Conservation (phyloP, 495 filamentous ascomycete genomes). For the Aspergillus homomorphus region DNA sequence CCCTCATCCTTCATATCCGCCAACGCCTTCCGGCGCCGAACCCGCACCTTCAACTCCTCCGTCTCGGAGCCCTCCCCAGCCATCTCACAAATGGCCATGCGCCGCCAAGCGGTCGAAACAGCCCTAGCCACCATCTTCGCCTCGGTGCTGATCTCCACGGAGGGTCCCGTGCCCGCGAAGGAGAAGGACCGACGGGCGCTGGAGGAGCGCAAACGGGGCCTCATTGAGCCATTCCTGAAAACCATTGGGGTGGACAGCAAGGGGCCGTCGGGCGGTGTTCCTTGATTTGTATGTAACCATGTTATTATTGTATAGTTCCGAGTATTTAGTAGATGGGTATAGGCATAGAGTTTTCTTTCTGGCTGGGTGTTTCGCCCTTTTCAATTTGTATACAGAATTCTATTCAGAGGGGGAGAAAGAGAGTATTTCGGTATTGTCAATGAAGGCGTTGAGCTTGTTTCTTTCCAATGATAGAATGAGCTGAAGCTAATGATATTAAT, state of each 20-base stretch:
- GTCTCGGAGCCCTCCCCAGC: not conserved
- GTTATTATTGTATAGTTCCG: not conserved
- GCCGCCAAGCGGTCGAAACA: slow-evolving; percentile 38
- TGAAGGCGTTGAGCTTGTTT: too few relatives aligned
- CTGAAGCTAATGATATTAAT: too few relatives aligned
- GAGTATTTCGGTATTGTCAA: too few relatives aligned
- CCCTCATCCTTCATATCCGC: slow-evolving; percentile 33
- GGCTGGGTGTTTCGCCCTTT: too few relatives aligned
- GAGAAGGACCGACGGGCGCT: slow-evolving; percentile 42
- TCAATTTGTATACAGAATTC: too few relatives aligned
- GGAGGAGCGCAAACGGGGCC: slow-evolving; percentile 39
- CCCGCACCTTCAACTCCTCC: slow-evolving; percentile 19
- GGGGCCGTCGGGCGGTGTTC: slow-evolving; percentile 38
- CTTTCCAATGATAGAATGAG: too few relatives aligned
- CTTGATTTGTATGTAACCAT: slow-evolving; percentile 4
- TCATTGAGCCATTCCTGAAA: slow-evolving; percentile 47
- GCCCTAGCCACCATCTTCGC: slow-evolving; percentile 34
- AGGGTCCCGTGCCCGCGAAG: slow-evolving; percentile 31
- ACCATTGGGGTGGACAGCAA: slow-evolving; percentile 40
- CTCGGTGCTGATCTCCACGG: slow-evolving; percentile 33
- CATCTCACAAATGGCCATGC: slow-evolving; percentile 17
- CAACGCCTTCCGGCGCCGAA: slow-evolving; percentile 34
- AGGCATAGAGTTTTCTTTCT: too few relatives aligned
- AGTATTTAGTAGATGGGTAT: too few relatives aligned
- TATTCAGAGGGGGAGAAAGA: too few relatives aligned